These are phyloP conservation scores for Leccinum uliginosum DNA, from an alignment of 768 basidiomycete genomes.

Conservation along the genomic window DNA sequence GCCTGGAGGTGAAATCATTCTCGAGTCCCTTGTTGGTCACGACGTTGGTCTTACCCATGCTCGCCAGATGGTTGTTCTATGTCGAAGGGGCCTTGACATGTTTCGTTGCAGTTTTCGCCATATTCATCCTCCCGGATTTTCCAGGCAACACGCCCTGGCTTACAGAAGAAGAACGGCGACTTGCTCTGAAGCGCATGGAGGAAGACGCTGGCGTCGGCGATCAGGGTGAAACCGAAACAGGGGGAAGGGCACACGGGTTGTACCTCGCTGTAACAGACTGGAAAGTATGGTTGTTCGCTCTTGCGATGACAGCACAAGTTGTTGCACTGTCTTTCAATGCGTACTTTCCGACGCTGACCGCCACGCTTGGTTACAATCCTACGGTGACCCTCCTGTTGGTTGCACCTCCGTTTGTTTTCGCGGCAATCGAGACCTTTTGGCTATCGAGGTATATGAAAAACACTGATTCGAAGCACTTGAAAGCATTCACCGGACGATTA, in stretches of 20 bases:
- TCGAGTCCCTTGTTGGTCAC: background rate
- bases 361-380: constrained; percentile 61
- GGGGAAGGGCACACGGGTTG: constrained; percentile 43
- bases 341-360: constrained; percentile 76
- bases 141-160: constrained; percentile 36
- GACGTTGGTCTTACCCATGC: constrained; percentile 5
- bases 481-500: constrained; percentile 16
- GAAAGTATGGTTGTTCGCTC: constrained; percentile 78
- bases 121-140: constrained; percentile 50
- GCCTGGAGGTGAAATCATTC: constrained; percentile 44
- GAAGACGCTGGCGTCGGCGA: constrained; percentile 65
- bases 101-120: constrained; percentile 40
- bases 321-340: constrained; percentile 71
- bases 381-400: constrained; percentile 69
- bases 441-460: constrained; percentile 40
- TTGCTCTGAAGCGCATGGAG: constrained; percentile 56
- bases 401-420: constrained; percentile 70
- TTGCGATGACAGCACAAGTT: constrained; percentile 35
- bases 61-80: constrained; percentile 45
- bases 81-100: constrained; percentile 44
- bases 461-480: background rate
- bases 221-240: constrained; percentile 40
- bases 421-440: constrained; percentile 51
- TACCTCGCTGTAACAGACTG: constrained; percentile 63
- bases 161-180: constrained; percentile 33